Evolutionary conservation across 768 basidiomycete genomes (phyloP).

Genomic region (Dioszegia hungarica): DNA sequence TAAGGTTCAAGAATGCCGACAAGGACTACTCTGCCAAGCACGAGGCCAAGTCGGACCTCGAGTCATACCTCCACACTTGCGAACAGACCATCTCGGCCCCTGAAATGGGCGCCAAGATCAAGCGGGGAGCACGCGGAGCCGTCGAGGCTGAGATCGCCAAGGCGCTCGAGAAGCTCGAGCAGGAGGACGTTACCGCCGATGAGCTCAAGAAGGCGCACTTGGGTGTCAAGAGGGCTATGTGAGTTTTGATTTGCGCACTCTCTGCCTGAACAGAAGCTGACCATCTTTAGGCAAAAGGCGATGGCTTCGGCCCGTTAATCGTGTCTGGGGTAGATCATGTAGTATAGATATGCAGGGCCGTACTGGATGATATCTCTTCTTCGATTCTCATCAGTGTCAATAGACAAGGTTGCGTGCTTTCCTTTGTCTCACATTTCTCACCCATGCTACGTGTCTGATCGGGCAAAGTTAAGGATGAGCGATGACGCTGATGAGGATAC

Average conservation of each 20-base stretch:
- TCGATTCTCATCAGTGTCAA: not conserved
- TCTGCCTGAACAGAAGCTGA: not conserved
- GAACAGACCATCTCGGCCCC: conserved; percentile 71
- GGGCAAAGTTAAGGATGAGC: too few relatives aligned
- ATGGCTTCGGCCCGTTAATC: conserved; percentile 49
- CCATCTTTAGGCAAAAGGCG: conserved; percentile 66
- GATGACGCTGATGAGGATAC: too few relatives aligned
- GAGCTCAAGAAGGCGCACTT: conserved; percentile 95
- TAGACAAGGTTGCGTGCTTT: too few relatives aligned
- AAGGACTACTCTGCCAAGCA: conserved; percentile 98
- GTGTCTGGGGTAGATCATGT: not conserved
- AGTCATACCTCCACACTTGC: conserved; percentile 95
- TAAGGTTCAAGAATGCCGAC: conserved; percentile 49
- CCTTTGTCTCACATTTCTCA: too few relatives aligned
- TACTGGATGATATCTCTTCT: not conserved
- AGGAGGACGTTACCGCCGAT: conserved; percentile 87
- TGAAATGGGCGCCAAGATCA: conserved; percentile 97
- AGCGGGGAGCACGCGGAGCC: conserved; percentile 88
- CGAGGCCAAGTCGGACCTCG: conserved; percentile 96
- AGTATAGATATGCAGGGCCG: conserved; percentile 11
- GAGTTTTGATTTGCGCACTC: not conserved
- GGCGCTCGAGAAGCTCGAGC: conserved; percentile 96
- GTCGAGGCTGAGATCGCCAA: conserved; percentile 97
- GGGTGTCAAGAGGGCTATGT: conserved; percentile 85
- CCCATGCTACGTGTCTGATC: too few relatives aligned